Base-by-base conservation (phyloP, 352 stramenopile genomes). In the Halophytophthora polymorphica region DNA sequence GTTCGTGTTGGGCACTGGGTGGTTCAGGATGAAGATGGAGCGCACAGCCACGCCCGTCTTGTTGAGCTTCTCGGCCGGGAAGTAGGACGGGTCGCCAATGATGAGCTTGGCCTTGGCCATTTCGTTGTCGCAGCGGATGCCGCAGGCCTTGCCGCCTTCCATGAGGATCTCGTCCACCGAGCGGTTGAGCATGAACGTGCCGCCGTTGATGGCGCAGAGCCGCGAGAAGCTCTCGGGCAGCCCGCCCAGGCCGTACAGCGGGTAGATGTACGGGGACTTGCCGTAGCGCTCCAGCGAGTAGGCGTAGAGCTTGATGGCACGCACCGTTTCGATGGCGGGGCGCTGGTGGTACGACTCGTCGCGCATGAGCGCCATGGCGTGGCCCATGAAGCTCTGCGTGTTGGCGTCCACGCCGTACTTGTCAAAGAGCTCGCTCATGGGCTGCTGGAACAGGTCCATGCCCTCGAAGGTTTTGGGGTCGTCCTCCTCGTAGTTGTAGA, bases 161-260 rank as follows among this genome's bases (percentile, higher is more conserved):
- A 95, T 97, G 18, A 99, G 61, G 40, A 98, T 86, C 67, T 97
- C 87, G 46, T 96, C 87, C 13, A 99, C 90, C 48, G 91, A 83
- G 49, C 94, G 94, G 76, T 99, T 98, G 22, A 99, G 86, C 97
- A 99, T 99, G 67, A 99, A 99, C 37, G 96, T 99, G 59, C 97
- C 96, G 51, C 97, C 97, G 76, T 99, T 94, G 71, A 99, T 98
- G 17, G 97, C 97, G 61, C 95, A 99, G 6, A 99, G 90, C 37
- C 97, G 92, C 53, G 96, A 99, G 72, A 99, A 99, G 50, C 96
- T 97, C 75, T 99, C 97, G 6, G 97, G 97, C 37, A 99, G 78
- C 22, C 96, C 96, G 33, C 96, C 96, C 35, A 99, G 84, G 40
- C 97, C 97, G 71, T 99, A 99, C 39, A 99, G 89, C 44, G 97